Evolutionary conservation across 805 yeast species (phyloP), one percentile per base, ranked within the genome.

Genomic region (Yarrowia osloensis): DNA sequence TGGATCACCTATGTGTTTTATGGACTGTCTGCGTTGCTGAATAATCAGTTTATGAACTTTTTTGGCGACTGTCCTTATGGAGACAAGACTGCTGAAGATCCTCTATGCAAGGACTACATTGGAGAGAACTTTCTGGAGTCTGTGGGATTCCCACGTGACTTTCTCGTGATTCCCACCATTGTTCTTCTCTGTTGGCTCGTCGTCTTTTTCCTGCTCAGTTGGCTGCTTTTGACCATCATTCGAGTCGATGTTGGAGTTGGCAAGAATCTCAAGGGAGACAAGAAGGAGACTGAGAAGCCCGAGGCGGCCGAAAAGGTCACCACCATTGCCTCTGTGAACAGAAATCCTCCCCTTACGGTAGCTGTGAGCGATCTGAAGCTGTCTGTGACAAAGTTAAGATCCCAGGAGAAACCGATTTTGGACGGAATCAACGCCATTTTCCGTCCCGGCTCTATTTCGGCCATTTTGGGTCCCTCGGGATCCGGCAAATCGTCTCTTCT

Each of bases 391-490:
- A 57, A 54, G 33, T 63, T 37, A n/a, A 3, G 40, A 24, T 19
- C 28, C 26, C 70, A 70, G 2, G 71, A 72, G 15, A 80, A 78
- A 46, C 74, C 72, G 17, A 82, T 85, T 57, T 70, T 87, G 44
- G 73, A 80, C 47, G 74, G 80, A 19, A 77, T 89, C 15, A 75
- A 79, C 66, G 90, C 88, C 0, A 69, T 71, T 7, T 87, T 88
- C 72, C 76, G 77, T 31, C 81, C 86, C 1, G 86, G 87, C 17
- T 80, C 84, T 47, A 78, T 89, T 11, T 89, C 88, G 73, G 90
- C 88, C 4, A 88, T 89, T 50, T 84, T 89, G 87, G 95, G 95
- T 0, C 93, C 94, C 0, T 88, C 92, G 0, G 94, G 94, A 0
- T 85, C 89, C 0, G 95, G 94, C 11, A 89, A 89, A 72, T 86